Conservation (phyloP, 768 basidiomycete species). For the Trametes coccinea region DNA sequence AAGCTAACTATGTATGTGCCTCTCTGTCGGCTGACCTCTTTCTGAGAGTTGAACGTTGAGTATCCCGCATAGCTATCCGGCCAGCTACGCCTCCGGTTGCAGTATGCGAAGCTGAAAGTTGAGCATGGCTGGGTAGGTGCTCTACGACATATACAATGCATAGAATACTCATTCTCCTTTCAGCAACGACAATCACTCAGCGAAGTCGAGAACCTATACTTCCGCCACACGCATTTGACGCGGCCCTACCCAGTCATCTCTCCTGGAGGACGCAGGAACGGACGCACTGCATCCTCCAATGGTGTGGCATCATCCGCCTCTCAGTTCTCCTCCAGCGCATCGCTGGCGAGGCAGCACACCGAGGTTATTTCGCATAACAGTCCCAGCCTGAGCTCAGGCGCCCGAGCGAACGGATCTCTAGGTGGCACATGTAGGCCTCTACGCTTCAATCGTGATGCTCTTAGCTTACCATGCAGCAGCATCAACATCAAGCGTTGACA, state of each 20-base stretch:
- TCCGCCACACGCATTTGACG: slow-evolving; percentile 59
- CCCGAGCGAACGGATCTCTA: not conserved
- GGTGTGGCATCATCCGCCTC: not conserved
- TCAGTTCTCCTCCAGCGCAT: not conserved
- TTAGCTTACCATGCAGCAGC: not conserved
- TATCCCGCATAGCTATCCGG: slow-evolving; percentile 53
- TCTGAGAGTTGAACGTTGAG: no score
- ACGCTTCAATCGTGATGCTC: not conserved
- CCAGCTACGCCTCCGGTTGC: slow-evolving; percentile 71
- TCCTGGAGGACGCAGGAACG: slow-evolving; percentile 20
- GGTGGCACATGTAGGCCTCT: not conserved
- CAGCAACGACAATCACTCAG: slow-evolving; percentile 79
- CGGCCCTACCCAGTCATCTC: slow-evolving; percentile 22
- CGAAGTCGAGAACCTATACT: slow-evolving; percentile 83
- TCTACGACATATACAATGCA: not conserved
- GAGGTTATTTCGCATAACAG: not conserved
- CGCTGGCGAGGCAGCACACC: not conserved
- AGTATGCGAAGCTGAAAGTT: slow-evolving; percentile 77
- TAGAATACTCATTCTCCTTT: not conserved
- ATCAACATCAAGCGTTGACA: slow-evolving; percentile 8
- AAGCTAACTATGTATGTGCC: slow-evolving; percentile 14
- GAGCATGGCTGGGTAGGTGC: slow-evolving; percentile 75
- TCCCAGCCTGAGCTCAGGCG: not conserved
- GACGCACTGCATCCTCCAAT: slow-evolving; percentile 2
- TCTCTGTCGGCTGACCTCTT: no score